phyloP scores from a whole-genome alignment of 176 grass and related monocot genomes.

The Canna indica region DNA sequence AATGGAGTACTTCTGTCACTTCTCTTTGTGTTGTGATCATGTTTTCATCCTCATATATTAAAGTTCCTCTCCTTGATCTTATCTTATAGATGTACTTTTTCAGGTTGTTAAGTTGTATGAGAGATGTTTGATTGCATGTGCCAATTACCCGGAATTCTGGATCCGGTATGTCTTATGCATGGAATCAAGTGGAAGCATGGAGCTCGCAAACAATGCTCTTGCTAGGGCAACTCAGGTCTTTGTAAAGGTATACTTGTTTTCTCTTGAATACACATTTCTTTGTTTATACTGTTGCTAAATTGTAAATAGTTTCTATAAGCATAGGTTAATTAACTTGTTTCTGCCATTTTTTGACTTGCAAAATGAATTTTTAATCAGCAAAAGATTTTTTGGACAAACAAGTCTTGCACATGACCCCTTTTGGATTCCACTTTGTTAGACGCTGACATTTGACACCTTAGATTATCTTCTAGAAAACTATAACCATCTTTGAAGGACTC shows the following conservation, averaged over 20 bases:
- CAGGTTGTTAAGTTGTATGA: constrained; percentile 99
- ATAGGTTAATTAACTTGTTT: neutral
- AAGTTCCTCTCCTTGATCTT: constrained; percentile 9
- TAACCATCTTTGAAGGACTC: neutral
- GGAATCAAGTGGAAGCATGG: constrained; percentile 76
- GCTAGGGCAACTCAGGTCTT: constrained; percentile 91
- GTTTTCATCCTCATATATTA: constrained; percentile 24
- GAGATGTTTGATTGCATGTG: constrained; percentile 92
- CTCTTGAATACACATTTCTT: neutral
- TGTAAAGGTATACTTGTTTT: constrained; percentile 63
- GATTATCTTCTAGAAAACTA: neutral
- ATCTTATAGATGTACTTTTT: constrained; percentile 44
- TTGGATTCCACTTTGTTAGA: neutral
- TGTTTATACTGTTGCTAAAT: neutral
- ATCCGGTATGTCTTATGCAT: constrained; percentile 92
- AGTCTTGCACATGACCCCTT: neutral
- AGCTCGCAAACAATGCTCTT: constrained; percentile 94
- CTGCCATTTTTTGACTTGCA: neutral
- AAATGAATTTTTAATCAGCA: neutral
- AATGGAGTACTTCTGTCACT: constrained; percentile 95
- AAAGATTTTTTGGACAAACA: neutral
- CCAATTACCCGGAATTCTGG: constrained; percentile 94
- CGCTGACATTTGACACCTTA: neutral
- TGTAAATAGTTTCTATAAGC: neutral
- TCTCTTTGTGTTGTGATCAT: constrained; percentile 52